A percentile compares a stretch with the other conserved stretches of the same genome.
Evolutionary conservation across 345 rosid genomes (phyloP).

Genomic region (Murraya koenigii): DNA sequence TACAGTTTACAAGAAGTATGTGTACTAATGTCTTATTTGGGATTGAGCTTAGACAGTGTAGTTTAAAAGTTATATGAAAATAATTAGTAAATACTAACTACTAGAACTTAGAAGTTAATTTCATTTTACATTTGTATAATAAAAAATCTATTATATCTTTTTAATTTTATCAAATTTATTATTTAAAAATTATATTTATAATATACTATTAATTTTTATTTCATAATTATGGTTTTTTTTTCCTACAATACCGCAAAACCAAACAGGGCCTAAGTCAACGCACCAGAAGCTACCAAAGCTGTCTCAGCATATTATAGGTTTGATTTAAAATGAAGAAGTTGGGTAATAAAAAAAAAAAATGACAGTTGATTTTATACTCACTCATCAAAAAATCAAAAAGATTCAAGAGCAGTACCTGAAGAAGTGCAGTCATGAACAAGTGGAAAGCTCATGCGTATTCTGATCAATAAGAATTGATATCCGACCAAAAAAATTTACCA

Average conservation of each 20-base stretch:
- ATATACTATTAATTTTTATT: neutral
- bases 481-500: slow-evolving; percentile 74
- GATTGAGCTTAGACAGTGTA: too few species aligned
- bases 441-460: slow-evolving; percentile 85
- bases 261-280: neutral
- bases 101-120: too few species aligned
- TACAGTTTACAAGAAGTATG: too few species aligned
- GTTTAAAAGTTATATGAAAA: too few species aligned
- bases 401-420: slow-evolving; percentile 49
- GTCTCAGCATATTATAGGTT: neutral
- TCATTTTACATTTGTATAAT: too few species aligned
- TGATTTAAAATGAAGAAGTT: neutral
- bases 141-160: too few species aligned
- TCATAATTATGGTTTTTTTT: too few species aligned
- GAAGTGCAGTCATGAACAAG: slow-evolving; percentile 87
- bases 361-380: neutral
- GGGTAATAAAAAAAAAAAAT: neutral
- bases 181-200: too few species aligned
- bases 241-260: too few species aligned
- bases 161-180: too few species aligned
- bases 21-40: too few species aligned
- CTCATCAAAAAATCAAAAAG: neutral
- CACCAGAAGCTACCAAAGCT: neutral
- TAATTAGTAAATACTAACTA: too few species aligned
- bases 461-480: slow-evolving; percentile 74